These are phyloP conservation scores for Arabidopsis arenosa DNA, from an alignment of 345 rosid genomes.

Conservation along the genomic window DNA sequence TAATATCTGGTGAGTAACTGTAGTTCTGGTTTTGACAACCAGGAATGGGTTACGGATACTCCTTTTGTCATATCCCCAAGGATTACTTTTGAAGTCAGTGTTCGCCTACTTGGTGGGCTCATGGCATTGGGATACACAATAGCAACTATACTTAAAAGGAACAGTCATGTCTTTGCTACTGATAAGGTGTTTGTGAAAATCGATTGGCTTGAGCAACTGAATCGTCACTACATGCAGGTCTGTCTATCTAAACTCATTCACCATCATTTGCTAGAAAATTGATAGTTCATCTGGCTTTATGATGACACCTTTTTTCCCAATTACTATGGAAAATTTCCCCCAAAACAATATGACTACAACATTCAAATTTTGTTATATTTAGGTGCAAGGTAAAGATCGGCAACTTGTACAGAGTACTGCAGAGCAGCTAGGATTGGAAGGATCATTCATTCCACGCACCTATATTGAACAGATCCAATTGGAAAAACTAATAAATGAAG, in stretches of 20 bases:
- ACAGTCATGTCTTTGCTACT: constrained; percentile 83
- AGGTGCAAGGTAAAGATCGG: constrained; percentile 99
- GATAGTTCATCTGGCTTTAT: not conserved
- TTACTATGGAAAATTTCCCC: not conserved
- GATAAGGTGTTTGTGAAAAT: constrained; percentile 82
- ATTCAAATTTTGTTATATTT: constrained; percentile 29
- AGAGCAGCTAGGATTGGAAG: constrained; percentile 80
- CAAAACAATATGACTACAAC: not conserved
- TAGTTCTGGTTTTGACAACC: constrained; percentile 39
- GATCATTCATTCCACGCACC: constrained; percentile 79
- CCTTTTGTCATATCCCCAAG: constrained; percentile 99
- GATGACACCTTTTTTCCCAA: constrained; percentile 16
- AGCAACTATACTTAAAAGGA: constrained; percentile 94
- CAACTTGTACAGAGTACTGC: constrained; percentile 63
- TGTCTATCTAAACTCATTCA: constrained; percentile 25
- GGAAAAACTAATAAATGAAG: constrained; percentile 84
- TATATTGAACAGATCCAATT: constrained; percentile 91
- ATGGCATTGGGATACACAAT: constrained; percentile 99
- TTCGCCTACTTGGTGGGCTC: constrained; percentile 97
- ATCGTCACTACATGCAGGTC: constrained; percentile 94
- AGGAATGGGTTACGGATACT: constrained; percentile 97
- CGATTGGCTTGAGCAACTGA: constrained; percentile 94
- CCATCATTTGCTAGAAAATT: constrained; percentile 15
- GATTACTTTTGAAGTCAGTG: constrained; percentile 97
- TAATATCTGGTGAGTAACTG: constrained; percentile 15